Base-by-base conservation (phyloP, 2,329 filamentous ascomycete genomes). In the Colletotrichum lini region DNA sequence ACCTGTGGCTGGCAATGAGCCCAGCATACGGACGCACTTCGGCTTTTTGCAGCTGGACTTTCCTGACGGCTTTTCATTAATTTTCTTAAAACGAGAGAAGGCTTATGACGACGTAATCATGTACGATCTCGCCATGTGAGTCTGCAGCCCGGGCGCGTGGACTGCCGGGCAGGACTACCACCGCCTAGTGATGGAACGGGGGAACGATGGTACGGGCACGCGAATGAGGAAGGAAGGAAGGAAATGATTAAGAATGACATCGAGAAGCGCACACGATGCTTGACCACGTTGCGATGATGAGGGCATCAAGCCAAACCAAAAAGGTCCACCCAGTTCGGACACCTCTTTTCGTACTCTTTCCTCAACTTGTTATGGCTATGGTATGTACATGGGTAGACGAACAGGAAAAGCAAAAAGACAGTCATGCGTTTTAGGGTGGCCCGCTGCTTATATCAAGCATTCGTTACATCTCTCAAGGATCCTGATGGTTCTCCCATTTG, bases 351-450 rank as follows among this genome's bases (percentile, higher is more conserved):
- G 8, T 13, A 38, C 8, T 15, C 8, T 54, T 44, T 60, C 35
- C 49, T 53, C 50, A 52, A 49, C 26, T 47, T 18, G 13, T 47
- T 58, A 45, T 54, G 65, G 54, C 52, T 59, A 26, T 59, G 30
- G 66, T 42, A 56, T 72, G 44, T 69, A 64, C 69, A 69, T 45
- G 58, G 68, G 45, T 72, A 69, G 69, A 72, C 65, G 58, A 58
- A 60, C 52, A 72, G 58, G 65, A 58, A 69, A 72, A 69, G 45
- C 35, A 59, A 67, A 53, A 44, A 68, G 52, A 58, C 42, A 30
- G 26, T 47, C 44, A 23, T 57, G 35, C 35, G 53, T 40, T 47
- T n/a, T 69, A 40, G 52, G 65, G 52, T 59, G 65, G 40, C 45
- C 59, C 54, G 56, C 30, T 72, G 13, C 68, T 50, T 47, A 52